Evolutionary conservation across 495 filamentous ascomycete genomes (phyloP), one percentile per base, ranked within the genome.

Genomic region (Schizothecium vesticola): DNA sequence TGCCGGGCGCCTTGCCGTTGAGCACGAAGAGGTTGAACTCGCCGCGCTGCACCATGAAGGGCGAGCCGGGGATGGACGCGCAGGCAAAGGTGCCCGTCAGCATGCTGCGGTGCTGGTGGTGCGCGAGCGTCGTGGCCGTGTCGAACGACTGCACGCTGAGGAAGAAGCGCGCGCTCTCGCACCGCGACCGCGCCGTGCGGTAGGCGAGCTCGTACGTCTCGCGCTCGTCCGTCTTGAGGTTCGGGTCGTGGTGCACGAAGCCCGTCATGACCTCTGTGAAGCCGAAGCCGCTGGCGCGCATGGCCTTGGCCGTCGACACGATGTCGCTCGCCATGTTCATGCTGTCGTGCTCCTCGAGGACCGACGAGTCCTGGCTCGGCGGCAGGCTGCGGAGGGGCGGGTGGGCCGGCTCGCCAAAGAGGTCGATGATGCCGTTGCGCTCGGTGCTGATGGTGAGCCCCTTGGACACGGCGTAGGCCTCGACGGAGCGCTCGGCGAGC

Each of bases 201-300:
- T 80, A 81, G 12, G 86, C 88, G 11, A 85, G 80, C 71, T 85
- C 75, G 71, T 87, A 89, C 56, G 83, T 84, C 55, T 83, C 81
- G 12, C 66, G 73, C 51, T 75, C 74, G 69, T 85, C 83, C 56
- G 75, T 74, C 31, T 76, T 73, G 33, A 87, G 81, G 23, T 80
- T 79, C 19, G 75, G 72, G 23, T 86, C 83, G 62, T 83, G 73
- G 73, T 90, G 85, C 22, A 90, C 79, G 65, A 81, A 83, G 21
- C 88, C 88, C 19, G 85, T 84, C 86, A 89, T 88, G 70, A 89
- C 82, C 78, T 89, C 87, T 19, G 83, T 84, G 67, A 89, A 90
- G 51, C 83, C 84, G 67, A 86, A 80, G 2, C 87, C 86, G 67
- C 74, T 77, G 13, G 81, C 77, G 36, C 81, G 76, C 59, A 79